Percentiles rank a stretch among this genome's conserved stretches.
Evolutionary conservation across 1,284 basidiomycete species (phyloP).

Genomic region (Schizophyllum commune): DNA sequence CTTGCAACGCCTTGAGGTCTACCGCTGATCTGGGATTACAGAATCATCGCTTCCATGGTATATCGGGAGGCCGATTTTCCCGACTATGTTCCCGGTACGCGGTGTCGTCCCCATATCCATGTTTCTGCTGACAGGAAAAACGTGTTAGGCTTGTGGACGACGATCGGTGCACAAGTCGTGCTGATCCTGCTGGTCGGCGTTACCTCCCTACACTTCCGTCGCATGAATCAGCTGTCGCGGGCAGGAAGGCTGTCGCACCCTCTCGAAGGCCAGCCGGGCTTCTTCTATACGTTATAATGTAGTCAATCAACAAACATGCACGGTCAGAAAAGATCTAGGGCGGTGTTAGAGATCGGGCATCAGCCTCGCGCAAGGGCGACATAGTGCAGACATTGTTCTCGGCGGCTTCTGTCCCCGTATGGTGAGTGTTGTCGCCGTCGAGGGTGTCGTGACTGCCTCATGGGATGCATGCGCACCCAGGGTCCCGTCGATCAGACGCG

Average conservation of each 20-base stretch:
- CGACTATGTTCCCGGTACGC: conserved; percentile 32
- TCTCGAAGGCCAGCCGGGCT: conserved; percentile 31
- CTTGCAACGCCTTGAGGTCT: not conserved
- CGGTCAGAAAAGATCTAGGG: no score
- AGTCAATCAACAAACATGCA: conserved; percentile 12
- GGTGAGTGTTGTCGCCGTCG: no score
- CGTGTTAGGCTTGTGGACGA: conserved; percentile 26
- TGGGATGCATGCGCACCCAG: no score
- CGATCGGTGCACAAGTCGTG: conserved; percentile 31
- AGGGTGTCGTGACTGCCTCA: no score
- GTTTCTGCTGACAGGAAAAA: not conserved
- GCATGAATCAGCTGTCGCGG: conserved; percentile 25
- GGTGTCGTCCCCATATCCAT: not conserved
- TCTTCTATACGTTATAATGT: conserved; percentile 32
- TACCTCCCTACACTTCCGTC: conserved; percentile 27
- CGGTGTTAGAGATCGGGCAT: no score
- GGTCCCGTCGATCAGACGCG: no score
- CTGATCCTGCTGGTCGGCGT: conserved; percentile 26
- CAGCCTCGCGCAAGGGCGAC: no score
- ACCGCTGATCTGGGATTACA: not conserved
- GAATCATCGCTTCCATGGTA: conserved; percentile 30
- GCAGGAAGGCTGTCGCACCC: conserved; percentile 27
- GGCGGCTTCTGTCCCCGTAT: no score
- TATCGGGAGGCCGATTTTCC: conserved; percentile 32
- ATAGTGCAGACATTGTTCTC: no score